phyloP scores from a whole-genome alignment of 2,329 filamentous ascomycete species.

The Byssochlamys sp. region DNA sequence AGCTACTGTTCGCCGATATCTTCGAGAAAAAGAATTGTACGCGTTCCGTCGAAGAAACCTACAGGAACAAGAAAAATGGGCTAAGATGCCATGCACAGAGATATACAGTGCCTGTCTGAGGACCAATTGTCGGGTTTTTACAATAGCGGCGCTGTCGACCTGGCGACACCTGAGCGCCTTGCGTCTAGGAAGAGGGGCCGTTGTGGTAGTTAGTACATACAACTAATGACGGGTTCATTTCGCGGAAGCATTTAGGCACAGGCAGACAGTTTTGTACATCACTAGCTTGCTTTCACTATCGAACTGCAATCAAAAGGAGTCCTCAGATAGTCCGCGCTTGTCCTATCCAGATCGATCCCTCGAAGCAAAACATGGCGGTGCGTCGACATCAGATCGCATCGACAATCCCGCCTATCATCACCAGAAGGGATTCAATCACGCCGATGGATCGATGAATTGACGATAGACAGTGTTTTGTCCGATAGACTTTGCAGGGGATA shows the following conservation, averaged over 20 bases:
- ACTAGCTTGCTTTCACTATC: not conserved
- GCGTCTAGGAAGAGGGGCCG: not conserved
- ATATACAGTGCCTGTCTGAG: too few relatives aligned
- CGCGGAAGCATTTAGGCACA: not conserved
- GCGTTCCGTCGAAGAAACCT: too few relatives aligned
- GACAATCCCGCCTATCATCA: not conserved
- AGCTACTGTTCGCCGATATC: too few relatives aligned
- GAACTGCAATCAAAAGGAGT: not conserved
- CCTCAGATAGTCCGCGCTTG: not conserved
- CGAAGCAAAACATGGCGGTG: not conserved
- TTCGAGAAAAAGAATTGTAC: too few relatives aligned
- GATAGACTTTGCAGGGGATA: not conserved
- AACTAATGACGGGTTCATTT: not conserved
- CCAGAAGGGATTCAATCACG: not conserved
- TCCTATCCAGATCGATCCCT: not conserved
- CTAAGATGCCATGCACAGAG: too few relatives aligned
- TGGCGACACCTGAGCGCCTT: not conserved
- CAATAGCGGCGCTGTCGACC: not conserved
- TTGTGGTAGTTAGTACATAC: not conserved
- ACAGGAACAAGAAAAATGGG: too few relatives aligned
- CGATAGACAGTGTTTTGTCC: not conserved
- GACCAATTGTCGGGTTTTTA: not conserved
- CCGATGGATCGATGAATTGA: too few relatives aligned
- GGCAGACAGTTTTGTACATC: not conserved
- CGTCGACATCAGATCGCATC: not conserved